A percentile compares a stretch with the other conserved stretches of the same genome.
These are phyloP conservation scores for Eucalyptus brandiana DNA, from an alignment of 345 rosid genomes.

Conservation along the genomic window DNA sequence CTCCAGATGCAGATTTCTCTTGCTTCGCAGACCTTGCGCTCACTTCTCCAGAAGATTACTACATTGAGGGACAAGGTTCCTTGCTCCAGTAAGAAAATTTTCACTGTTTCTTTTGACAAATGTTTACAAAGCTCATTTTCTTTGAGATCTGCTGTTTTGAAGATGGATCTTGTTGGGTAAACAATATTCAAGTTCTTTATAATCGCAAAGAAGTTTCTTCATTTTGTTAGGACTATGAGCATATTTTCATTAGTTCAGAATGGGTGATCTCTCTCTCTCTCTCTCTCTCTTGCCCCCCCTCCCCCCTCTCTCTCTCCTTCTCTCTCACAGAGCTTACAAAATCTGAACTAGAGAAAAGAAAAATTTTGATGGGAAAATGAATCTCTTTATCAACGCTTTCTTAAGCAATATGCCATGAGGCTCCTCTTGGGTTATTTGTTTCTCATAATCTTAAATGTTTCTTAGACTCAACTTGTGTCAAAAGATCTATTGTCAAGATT, in stretches of 20 bases:
- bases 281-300: background rate
- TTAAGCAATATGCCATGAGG: background rate
- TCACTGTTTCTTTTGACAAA: background rate
- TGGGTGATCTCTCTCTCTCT: background rate
- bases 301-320: background rate
- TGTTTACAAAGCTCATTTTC: background rate
- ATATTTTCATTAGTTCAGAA: background rate
- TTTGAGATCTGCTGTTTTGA: background rate
- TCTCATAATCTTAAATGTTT: background rate
- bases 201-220: background rate
- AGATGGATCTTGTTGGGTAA: background rate
- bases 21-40: slow-evolving; percentile 96
- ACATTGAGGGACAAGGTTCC: slow-evolving; percentile 92
- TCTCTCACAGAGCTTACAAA: background rate
- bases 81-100: slow-evolving; percentile 75
- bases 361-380: background rate
- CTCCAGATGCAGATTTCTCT: slow-evolving; percentile 98
- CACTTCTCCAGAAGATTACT: slow-evolving; percentile 86
- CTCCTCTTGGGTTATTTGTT: background rate
- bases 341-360: background rate
- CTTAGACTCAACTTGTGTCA: background rate
- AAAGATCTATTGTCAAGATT: background rate
- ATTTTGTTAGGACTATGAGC: background rate
- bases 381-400: background rate
- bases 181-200: background rate